A percentile compares a stretch with the other conserved stretches of the same genome.
Conservation (phyloP, 306 rosid genomes). For the Corylus americana region DNA sequence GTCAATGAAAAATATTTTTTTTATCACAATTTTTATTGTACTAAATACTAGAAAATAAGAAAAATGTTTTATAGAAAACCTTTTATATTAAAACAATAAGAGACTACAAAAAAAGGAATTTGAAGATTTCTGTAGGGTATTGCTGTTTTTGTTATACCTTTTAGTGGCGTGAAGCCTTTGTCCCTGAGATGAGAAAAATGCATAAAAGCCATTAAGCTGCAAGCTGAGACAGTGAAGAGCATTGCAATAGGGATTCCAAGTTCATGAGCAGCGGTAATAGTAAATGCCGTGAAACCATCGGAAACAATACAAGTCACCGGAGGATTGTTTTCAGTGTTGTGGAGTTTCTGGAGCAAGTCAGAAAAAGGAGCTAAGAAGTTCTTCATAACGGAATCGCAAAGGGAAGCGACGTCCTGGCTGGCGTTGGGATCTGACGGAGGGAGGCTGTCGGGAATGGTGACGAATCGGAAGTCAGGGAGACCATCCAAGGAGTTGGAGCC, state of each 20-base stretch:
- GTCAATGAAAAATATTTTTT: too few species aligned
- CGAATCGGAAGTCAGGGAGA: conserved; percentile 7
- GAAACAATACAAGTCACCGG: background rate
- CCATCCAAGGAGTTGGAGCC: conserved; percentile 4
- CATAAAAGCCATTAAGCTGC: background rate
- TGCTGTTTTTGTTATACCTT: background rate
- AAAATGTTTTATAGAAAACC: too few species aligned
- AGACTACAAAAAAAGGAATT: background rate
- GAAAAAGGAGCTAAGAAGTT: conserved; percentile 3
- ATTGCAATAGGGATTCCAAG: background rate
- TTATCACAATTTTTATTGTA: too few species aligned
- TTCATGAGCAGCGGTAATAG: background rate
- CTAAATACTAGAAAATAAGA: too few species aligned
- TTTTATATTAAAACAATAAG: too few species aligned
- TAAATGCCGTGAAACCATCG: conserved; percentile 9
- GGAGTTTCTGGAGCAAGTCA: conserved; percentile 7
- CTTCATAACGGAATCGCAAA: background rate
- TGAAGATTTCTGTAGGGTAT: background rate
- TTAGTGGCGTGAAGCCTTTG: conserved; percentile 12
- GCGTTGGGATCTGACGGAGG: background rate
- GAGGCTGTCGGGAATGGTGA: conserved; percentile 20
- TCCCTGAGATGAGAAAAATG: background rate
- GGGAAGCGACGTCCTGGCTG: background rate
- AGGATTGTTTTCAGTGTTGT: background rate
- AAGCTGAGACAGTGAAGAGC: conserved; percentile 2